These are phyloP conservation scores for Chrysoporthe austroafricana DNA, from an alignment of 2,329 filamentous ascomycete species.

Conservation along the genomic window DNA sequence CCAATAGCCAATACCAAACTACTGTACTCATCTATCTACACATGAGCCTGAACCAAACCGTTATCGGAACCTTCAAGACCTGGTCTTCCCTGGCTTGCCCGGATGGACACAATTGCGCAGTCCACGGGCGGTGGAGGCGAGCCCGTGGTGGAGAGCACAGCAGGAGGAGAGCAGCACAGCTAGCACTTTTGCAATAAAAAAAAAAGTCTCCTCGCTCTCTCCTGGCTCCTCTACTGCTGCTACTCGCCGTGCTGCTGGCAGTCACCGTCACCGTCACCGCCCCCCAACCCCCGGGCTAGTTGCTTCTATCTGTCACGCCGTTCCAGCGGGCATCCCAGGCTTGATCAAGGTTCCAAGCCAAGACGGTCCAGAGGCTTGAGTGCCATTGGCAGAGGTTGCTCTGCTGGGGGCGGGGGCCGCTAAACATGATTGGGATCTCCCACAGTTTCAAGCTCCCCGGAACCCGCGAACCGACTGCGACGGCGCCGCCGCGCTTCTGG, in stretches of 20 bases:
- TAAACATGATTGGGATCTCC: slow-evolving; percentile 13
- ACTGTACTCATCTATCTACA: not conserved
- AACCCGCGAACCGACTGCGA: not conserved
- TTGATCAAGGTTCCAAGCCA: slow-evolving; percentile 7
- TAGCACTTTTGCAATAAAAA: not conserved
- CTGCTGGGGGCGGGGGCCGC: slow-evolving; percentile 2
- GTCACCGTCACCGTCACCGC: not conserved
- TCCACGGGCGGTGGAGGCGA: not conserved
- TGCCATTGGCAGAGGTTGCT: not conserved
- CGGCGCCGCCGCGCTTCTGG: not conserved
- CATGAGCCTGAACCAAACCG: slow-evolving; percentile 9
- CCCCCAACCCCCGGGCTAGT: not conserved
- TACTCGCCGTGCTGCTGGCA: too few species aligned
- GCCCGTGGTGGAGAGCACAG: not conserved
- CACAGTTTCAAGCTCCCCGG: slow-evolving; percentile 5
- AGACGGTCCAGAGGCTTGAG: not conserved
- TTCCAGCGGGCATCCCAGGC: slow-evolving; percentile 8
- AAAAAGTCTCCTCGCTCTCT: not conserved
- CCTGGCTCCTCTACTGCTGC: not conserved
- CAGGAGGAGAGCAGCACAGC: not conserved
- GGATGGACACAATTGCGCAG: not conserved
- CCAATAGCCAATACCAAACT: not conserved
- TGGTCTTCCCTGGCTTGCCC: not conserved
- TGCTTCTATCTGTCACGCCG: slow-evolving; percentile 9
- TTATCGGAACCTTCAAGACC: not conserved